phyloP scores from a whole-genome alignment of 2,329 filamentous ascomycete species.

The Aspergillus sp. region DNA sequence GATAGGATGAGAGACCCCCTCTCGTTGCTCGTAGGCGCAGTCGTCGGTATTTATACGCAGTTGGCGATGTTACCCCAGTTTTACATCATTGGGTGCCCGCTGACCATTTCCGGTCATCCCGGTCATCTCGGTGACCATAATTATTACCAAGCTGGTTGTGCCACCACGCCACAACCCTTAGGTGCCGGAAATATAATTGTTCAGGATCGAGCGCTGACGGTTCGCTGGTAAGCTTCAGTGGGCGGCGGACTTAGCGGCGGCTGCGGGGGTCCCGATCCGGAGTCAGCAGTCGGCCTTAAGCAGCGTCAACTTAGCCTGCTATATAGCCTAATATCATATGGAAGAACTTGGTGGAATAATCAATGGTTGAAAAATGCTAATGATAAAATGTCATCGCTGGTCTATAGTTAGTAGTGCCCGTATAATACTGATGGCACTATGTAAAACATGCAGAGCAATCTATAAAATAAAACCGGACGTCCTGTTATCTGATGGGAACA shows the following conservation, averaged over 20 bases:
- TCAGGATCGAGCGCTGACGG: not conserved
- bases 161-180: not conserved
- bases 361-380: not conserved
- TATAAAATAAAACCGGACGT: conserved; percentile 11
- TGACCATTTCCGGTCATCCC: not conserved
- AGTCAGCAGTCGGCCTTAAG: not conserved
- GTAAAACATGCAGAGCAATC: not conserved
- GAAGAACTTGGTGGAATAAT: too few relatives aligned
- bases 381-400: not conserved
- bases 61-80: not conserved
- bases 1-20: not conserved
- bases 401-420: too few relatives aligned
- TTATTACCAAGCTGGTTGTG: not conserved
- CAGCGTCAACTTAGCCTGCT: not conserved
- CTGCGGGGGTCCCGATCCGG: not conserved
- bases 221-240: not conserved
- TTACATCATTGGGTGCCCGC: not conserved
- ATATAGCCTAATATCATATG: too few relatives aligned
- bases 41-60: not conserved
- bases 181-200: too few relatives aligned
- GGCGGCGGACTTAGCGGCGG: not conserved
- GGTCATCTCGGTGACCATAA: not conserved
- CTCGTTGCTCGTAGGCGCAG: not conserved
- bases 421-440: not conserved
- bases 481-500: conserved; percentile 86